phyloP scores from a whole-genome alignment of 345 rosid genomes.

The Eucalyptus regnans region DNA sequence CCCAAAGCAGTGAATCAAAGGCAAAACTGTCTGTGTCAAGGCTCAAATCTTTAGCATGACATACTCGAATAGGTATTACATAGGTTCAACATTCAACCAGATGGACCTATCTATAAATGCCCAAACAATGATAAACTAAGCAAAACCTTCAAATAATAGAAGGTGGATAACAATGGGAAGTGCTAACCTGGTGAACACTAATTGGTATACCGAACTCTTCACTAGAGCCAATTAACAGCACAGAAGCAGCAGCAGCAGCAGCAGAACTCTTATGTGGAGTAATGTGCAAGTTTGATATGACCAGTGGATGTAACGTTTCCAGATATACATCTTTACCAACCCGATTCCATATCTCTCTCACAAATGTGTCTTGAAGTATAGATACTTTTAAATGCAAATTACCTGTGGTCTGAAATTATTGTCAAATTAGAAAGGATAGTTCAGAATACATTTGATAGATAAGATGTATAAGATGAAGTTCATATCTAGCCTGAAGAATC shows the following conservation, averaged over 20 bases:
- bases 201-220: conserved; percentile 93
- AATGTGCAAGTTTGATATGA: conserved; percentile 65
- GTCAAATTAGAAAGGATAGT: conserved; percentile 2
- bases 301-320: conserved; percentile 63
- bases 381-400: conserved; percentile 84
- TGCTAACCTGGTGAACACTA: conserved; percentile 73
- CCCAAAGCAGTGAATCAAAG: conserved; percentile 87
- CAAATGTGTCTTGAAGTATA: conserved; percentile 89
- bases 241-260: conserved; percentile 92
- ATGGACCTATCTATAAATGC: not conserved
- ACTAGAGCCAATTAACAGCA: conserved; percentile 76
- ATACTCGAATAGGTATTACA: not conserved
- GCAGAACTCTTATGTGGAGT: conserved; percentile 76
- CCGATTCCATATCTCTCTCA: conserved; percentile 70
- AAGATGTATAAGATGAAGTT: conserved; percentile 4
- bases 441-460: not conserved
- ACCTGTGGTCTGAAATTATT: conserved; percentile 65
- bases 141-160: not conserved
- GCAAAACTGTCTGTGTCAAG: conserved; percentile 65
- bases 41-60: conserved; percentile 1
- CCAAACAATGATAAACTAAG: not conserved
- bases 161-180: not conserved
- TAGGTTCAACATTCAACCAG: not conserved
- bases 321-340: conserved; percentile 76
- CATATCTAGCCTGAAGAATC: conserved; percentile 70